A percentile compares a stretch with the other conserved stretches of the same genome.
phyloP scores from a whole-genome alignment of 352 stramenopile species.

The Elongisporangium anandrum region DNA sequence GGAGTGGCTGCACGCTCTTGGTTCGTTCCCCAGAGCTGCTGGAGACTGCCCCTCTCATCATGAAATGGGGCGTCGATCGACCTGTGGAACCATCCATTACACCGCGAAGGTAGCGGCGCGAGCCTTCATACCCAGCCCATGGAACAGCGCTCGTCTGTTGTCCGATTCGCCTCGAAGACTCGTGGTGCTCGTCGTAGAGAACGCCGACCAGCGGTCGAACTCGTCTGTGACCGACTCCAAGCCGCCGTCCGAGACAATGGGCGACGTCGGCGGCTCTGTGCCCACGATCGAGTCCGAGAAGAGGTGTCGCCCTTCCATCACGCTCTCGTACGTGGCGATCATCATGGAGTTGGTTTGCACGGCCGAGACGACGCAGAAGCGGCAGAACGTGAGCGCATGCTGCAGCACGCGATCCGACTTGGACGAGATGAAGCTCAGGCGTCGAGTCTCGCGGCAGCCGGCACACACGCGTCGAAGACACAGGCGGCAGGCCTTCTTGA shows the following conservation, averaged over 20 bases:
- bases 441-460: constrained; percentile 18
- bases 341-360: constrained; percentile 22
- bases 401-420: constrained; percentile 20
- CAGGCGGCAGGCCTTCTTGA: constrained; percentile 24
- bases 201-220: neutral
- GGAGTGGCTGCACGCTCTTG: neutral
- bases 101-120: neutral
- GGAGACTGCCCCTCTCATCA: neutral
- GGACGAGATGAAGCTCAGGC: constrained; percentile 18
- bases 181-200: neutral
- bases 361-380: constrained; percentile 23
- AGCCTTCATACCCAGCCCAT: neutral
- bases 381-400: constrained; percentile 23
- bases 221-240: neutral
- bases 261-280: neutral
- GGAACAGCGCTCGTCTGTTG: neutral
- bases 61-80: neutral
- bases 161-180: neutral
- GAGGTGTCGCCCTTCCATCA: neutral
- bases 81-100: too few species aligned
- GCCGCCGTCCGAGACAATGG: neutral
- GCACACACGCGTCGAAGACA: constrained; percentile 23
- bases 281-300: neutral
- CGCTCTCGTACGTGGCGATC: constrained; percentile 11
- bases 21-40: neutral